Evolutionary conservation across 805 yeast species (phyloP), one percentile per base, ranked within the genome.

Genomic region (Alloascoidea hylecoeti): DNA sequence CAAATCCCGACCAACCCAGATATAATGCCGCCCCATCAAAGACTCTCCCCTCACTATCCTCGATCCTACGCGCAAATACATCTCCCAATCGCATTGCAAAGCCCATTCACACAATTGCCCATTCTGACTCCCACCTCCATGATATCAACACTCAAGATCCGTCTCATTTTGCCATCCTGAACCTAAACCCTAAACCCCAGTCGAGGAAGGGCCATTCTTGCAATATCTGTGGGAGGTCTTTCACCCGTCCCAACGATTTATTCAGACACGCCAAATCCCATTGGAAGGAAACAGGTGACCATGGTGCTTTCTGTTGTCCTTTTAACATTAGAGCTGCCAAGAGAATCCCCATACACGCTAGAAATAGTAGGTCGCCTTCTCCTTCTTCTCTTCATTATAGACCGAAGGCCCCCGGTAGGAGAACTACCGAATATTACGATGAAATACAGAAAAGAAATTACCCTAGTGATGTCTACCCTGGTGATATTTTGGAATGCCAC

Each of bases 211-310:
- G 94, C 0, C 89, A 78, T 52, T 63, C 74, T 35, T 86, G 96
- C 57, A 64, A 71, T 33, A 70, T 75, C 19, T 86, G 96, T 55
- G 65, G 70, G 33, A 72, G 95, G 42, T 94, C 95, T 2, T 86
- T 86, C 58, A 83, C 92, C 12, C 66, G 96, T 42, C 78, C 88
- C 33, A 88, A 88, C 53, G 96, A 86, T 54, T 61, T 88, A 46
- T 71, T 78, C 45, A 68, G 96, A 43, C 96, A 86, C 55, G 75
- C 77, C 49, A 85, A 83, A 56, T 70, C 89, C 41, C 96, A 86
- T 55, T 72, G 86, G 68, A 79, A 80, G n/a, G 30, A 23, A 23
- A 9, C n/a, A n/a, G 30, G 30, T 9, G n/a, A 23, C n/a, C 30
- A 23, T 9, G 30, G 30, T n/a, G 30, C 30, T 23, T 23, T 23